phyloP scores from a whole-genome alignment of 352 stramenopile genomes.

The Blastocystis sp. region DNA sequence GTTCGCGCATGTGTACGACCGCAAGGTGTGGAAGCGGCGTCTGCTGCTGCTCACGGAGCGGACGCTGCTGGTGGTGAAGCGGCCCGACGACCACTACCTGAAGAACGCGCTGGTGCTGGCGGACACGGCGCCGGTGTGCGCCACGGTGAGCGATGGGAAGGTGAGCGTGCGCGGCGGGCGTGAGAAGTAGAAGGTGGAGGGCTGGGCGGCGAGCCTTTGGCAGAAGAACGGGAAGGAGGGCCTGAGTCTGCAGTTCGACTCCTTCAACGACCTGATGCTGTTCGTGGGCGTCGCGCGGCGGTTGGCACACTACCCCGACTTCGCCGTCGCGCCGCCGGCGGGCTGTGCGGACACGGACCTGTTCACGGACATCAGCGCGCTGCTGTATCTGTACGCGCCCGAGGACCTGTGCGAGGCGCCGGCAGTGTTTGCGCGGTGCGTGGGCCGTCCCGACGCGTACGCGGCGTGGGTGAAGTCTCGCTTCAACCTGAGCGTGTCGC shows the following conservation, averaged over 20 bases:
- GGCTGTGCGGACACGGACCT: conserved; percentile 9
- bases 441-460: neutral
- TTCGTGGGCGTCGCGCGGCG: conserved; percentile 24
- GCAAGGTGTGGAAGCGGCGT: conserved; percentile 49
- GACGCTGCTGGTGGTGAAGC: conserved; percentile 64
- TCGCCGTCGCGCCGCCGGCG: neutral
- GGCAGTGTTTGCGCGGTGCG: neutral
- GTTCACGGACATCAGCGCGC: conserved; percentile 24
- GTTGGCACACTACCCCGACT: neutral
- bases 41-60: conserved; percentile 31
- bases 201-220: neutral
- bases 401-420: conserved; percentile 9
- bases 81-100: conserved; percentile 62
- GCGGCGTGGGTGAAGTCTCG: neutral
- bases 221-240: conserved; percentile 9
- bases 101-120: conserved; percentile 27
- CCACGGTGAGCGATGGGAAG: neutral
- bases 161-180: neutral
- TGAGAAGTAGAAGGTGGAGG: neutral
- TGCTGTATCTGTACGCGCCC: conserved; percentile 48
- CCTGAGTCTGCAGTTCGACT: conserved; percentile 13
- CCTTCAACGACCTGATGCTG: conserved; percentile 64
- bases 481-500: conserved; percentile 39
- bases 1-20: conserved; percentile 43
- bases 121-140: conserved; percentile 1